phyloP scores from a whole-genome alignment of 306 rosid genomes.

The Trichosanthes truncata region DNA sequence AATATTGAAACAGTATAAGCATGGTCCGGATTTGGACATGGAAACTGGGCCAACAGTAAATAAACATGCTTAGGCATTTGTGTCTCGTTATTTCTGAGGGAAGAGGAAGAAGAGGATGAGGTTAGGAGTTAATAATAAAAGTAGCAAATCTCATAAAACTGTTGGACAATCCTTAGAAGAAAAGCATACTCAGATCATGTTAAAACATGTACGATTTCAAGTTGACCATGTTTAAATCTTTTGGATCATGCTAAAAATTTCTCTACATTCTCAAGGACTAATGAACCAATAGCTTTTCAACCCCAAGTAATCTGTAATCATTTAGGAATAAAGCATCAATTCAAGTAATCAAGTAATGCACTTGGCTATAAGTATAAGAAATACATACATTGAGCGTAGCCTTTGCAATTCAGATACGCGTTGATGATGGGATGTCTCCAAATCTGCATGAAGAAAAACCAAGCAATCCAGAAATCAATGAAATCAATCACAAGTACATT shows the following conservation, averaged over 20 bases:
- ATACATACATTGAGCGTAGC: slow-evolving; percentile 74
- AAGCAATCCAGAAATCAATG: not conserved
- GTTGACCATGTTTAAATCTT: not conserved
- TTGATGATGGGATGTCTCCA: slow-evolving; percentile 93
- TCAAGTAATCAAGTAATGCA: not conserved
- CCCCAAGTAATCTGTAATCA: not conserved
- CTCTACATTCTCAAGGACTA: not conserved
- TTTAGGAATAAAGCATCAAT: not conserved
- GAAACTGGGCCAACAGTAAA: not conserved
- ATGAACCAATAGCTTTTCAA: not conserved
- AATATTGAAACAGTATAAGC: not conserved
- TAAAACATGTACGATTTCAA: not conserved
- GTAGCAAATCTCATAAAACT: not conserved
- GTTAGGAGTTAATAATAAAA: not conserved
- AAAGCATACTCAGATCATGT: not conserved
- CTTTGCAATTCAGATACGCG: slow-evolving; percentile 89
- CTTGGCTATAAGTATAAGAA: slow-evolving; percentile 12
- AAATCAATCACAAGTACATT: not conserved
- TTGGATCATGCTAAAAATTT: not conserved
- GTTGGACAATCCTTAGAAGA: not conserved
- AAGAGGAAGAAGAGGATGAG: not conserved
- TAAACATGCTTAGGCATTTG: not conserved
- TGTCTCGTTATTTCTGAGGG: not conserved
- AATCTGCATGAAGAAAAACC: slow-evolving; percentile 47
- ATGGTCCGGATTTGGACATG: not conserved